Conservation (phyloP, 2,329 filamentous ascomycete species). For the Blastomyces emzantsi region DNA sequence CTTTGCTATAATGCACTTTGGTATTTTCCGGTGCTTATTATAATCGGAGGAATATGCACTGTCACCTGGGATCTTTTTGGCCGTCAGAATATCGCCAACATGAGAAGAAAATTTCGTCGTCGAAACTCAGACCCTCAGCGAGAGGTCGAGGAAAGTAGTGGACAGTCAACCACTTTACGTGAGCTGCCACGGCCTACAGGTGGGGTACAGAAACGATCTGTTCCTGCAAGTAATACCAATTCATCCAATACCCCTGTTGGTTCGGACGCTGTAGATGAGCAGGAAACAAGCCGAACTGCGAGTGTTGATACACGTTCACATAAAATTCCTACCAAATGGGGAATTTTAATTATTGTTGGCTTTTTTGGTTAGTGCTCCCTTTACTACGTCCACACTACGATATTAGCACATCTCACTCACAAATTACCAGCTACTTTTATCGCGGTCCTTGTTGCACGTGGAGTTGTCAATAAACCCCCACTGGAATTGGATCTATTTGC, state of each 20-base stretch:
- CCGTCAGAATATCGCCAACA: conserved; percentile 37
- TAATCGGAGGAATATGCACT: conserved; percentile 45
- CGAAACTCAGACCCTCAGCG: conserved; percentile 13
- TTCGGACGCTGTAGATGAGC: background rate
- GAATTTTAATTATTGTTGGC: conserved; percentile 25
- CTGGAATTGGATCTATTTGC: conserved; percentile 55
- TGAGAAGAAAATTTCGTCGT: conserved; percentile 20
- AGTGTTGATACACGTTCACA: conserved; percentile 14
- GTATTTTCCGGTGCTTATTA: conserved; percentile 63
- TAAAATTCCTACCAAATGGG: conserved; percentile 15
- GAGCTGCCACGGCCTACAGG: conserved; percentile 9
- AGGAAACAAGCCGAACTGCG: background rate
- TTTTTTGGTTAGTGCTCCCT: conserved; percentile 42
- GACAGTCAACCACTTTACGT: conserved; percentile 7
- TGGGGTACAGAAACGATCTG: conserved; percentile 14
- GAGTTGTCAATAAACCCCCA: conserved; percentile 32
- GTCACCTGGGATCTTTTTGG: conserved; percentile 50
- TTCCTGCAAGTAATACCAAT: conserved; percentile 12
- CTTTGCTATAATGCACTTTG: conserved; percentile 63
- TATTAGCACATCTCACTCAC: background rate
- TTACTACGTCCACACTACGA: background rate
- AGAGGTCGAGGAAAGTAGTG: conserved; percentile 14
- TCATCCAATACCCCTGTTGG: background rate
- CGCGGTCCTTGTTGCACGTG: conserved; percentile 44
- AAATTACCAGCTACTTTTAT: conserved; percentile 43